Evolutionary conservation across 305 asterid genomes (phyloP).

Genomic region (Coffea humblotiana): DNA sequence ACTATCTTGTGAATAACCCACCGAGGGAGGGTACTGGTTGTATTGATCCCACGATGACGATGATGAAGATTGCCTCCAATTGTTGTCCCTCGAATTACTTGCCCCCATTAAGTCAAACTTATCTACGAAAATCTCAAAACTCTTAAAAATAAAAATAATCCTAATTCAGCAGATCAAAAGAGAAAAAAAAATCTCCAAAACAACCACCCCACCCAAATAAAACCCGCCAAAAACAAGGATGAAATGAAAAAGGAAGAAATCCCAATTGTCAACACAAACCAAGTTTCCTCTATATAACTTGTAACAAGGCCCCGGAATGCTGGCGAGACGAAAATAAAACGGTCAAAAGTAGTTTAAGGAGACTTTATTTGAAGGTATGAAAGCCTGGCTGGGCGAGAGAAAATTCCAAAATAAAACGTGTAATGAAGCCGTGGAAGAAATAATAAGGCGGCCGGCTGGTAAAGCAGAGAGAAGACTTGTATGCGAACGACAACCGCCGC

Average conservation of each 20-base stretch:
- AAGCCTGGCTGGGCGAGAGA: neutral
- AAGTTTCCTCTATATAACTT: neutral
- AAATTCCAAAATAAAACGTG: conserved; percentile 6
- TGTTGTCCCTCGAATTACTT: conserved; percentile 64
- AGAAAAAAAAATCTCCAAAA: conserved; percentile 29
- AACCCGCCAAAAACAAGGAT: neutral
- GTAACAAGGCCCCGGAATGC: neutral
- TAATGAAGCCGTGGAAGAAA: neutral
- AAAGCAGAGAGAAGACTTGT: neutral
- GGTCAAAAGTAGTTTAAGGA: neutral
- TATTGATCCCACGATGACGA: conserved; percentile 26
- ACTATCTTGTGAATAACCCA: conserved; percentile 20
- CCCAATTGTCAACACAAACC: conserved; percentile 9
- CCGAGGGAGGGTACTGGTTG: conserved; percentile 8
- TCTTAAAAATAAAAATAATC: conserved; percentile 2
- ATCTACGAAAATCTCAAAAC: conserved; percentile 22
- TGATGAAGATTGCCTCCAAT: conserved; percentile 53
- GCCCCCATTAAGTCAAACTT: conserved; percentile 64
- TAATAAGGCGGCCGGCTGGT: conserved; percentile 1
- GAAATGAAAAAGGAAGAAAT: neutral
- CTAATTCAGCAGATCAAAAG: conserved; percentile 5
- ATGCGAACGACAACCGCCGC: neutral
- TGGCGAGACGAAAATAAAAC: neutral
- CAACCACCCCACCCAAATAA: conserved; percentile 15
- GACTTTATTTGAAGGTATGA: neutral